Evolutionary conservation across 2,329 filamentous ascomycete species (phyloP).

Genomic region (Pleomassaria siparia): DNA sequence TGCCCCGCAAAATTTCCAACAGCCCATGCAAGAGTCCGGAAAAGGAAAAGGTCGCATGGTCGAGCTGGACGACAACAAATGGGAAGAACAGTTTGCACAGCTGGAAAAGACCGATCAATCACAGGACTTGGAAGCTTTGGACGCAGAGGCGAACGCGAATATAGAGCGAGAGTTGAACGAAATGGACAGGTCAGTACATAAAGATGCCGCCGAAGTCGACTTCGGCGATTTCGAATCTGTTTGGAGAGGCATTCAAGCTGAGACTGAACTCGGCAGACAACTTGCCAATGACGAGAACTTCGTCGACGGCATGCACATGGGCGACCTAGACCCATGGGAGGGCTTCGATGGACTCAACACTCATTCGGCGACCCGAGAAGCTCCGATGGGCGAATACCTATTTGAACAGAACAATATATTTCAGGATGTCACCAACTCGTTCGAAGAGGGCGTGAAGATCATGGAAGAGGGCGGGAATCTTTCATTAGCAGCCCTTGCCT

Average conservation of each 20-base stretch:
- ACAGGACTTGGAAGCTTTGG: constrained; percentile 51
- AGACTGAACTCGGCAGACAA: constrained; percentile 69
- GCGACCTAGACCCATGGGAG: constrained; percentile 80
- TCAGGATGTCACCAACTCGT: constrained; percentile 76
- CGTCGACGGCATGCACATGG: constrained; percentile 62
- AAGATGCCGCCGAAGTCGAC: constrained; percentile 65
- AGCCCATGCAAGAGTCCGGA: constrained; percentile 53
- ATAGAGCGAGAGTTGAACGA: constrained; percentile 87
- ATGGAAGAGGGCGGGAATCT: constrained; percentile 93
- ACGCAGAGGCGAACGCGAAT: constrained; percentile 67
- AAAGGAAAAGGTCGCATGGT: constrained; percentile 85
- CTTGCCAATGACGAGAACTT: constrained; percentile 68
- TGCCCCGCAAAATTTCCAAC: constrained; percentile 50
- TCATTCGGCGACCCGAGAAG: constrained; percentile 69
- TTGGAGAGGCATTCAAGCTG: constrained; percentile 80
- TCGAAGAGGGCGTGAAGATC: constrained; percentile 89
- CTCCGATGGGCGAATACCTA: constrained; percentile 82
- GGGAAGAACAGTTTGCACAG: constrained; percentile 95
- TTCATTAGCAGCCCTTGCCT: constrained; percentile 88
- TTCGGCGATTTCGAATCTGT: constrained; percentile 94
- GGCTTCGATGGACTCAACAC: constrained; percentile 71
- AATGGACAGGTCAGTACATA: constrained; percentile 79
- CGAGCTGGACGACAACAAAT: constrained; percentile 88
- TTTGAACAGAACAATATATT: constrained; percentile 96
- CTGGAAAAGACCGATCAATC: constrained; percentile 70